These are phyloP conservation scores for Phialophora expanda DNA, from an alignment of 2,329 filamentous ascomycete species.

Conservation along the genomic window DNA sequence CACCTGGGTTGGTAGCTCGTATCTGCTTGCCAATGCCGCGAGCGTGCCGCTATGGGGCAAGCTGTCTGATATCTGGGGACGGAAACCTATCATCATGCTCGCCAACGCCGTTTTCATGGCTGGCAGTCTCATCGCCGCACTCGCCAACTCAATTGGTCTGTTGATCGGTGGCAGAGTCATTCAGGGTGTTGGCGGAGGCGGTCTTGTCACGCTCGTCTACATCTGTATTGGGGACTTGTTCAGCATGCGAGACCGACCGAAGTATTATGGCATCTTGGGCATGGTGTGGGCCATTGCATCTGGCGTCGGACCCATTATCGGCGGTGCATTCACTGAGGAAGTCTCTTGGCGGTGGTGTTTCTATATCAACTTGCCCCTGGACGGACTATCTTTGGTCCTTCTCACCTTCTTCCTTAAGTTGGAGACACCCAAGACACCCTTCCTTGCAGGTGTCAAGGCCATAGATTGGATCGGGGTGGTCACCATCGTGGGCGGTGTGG, in stretches of 20 bases:
- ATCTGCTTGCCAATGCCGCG: conserved; percentile 53
- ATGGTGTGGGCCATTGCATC: conserved; percentile 67
- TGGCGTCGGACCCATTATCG: conserved; percentile 58
- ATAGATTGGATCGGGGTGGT: conserved; percentile 70
- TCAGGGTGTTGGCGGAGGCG: conserved; percentile 68
- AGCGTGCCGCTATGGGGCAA: conserved; percentile 66
- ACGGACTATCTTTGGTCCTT: conserved; percentile 64
- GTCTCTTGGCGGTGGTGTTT: conserved; percentile 52
- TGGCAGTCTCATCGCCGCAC: conserved; percentile 65
- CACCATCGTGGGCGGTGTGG: conserved; percentile 65
- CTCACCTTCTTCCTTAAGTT: conserved; percentile 66
- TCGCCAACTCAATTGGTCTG: conserved; percentile 65
- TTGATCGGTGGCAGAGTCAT: conserved; percentile 66
- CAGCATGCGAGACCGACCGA: conserved; percentile 62
- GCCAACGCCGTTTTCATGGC: conserved; percentile 67
- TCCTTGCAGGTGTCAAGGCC: conserved; percentile 62
- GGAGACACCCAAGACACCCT: conserved; percentile 64
- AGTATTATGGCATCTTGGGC: conserved; percentile 68
- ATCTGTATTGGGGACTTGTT: conserved; percentile 69
- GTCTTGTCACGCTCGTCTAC: conserved; percentile 67
- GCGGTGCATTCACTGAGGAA: conserved; percentile 50
- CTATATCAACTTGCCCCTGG: conserved; percentile 67
- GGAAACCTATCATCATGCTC: conserved; percentile 65
- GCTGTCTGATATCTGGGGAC: conserved; percentile 69
- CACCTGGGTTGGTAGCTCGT: conserved; percentile 57